Base-by-base conservation (phyloP, 2,329 filamentous ascomycete species). In the Verticillium albo-atrum region DNA sequence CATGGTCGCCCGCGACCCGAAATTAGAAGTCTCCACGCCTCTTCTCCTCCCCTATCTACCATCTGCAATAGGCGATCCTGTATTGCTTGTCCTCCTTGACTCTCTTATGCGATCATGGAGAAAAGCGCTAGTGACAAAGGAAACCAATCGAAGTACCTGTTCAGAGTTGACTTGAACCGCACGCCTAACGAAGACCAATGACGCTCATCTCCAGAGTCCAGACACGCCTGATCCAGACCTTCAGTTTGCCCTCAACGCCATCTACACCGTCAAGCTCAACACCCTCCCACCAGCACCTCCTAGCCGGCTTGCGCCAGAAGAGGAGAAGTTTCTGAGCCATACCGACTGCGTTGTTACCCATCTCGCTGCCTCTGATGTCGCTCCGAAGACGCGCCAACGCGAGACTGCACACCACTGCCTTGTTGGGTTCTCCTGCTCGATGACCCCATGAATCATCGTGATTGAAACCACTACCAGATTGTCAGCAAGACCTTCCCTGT, bases 131-230 rank as follows among this genome's bases (percentile, higher is more conserved):
- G 20, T 23, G 14, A 47, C 37, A 47, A 47, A 20, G 20, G 14
- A 50, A 50, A 50, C 6, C 3, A 23, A 50, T 10, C 10, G 3
- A 23, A 10, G 20, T 20, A 9, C n/a, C 20, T 50, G 20, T 6
- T 37, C 6, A 6, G 6, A 25, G 42, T 25, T 5, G n/a, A 23
- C 20, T 3, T 26, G 17, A 20, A 50, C 20, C 15, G 42, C 10
- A 20, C 14, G 42, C 14, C 20, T 23, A 91, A 72, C 91, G 89
- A 67, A 96, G 81, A 59, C 91, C 91, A 73, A 96, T 95, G 58
- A 95, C 91, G 72, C 91, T 95, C 91, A 99, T 99, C 81, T 99
- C 95, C 61, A 99, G 82, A 61, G 95, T 99, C 95, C 95, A 99
- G 61, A 99, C 95, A 68, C 95, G 86, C 70, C 95, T 84, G 72